A percentile compares a stretch with the other conserved stretches of the same genome.
Evolutionary conservation across 371 early-diverging fungal genomes (phyloP).

Genomic region (Rhizopus delemar): DNA sequence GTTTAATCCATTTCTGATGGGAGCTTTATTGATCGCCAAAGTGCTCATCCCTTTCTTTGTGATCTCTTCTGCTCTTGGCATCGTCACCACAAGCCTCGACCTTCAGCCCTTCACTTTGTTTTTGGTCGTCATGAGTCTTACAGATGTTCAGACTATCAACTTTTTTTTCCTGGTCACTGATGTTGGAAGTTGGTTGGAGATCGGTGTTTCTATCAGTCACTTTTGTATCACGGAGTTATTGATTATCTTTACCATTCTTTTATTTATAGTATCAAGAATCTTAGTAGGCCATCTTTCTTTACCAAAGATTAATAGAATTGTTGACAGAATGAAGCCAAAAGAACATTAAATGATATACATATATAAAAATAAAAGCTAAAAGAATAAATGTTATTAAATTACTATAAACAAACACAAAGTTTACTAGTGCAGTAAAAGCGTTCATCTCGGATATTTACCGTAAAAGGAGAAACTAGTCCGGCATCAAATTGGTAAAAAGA

Average conservation of each 20-base stretch:
- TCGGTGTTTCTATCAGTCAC: slow-evolving; percentile 93
- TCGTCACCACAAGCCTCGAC: slow-evolving; percentile 70
- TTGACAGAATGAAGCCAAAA: slow-evolving; percentile 22
- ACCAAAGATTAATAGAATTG: slow-evolving; percentile 19
- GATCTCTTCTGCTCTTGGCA: slow-evolving; percentile 77
- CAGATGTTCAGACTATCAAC: slow-evolving; percentile 92
- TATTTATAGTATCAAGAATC: slow-evolving; percentile 65
- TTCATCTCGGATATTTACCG: neutral
- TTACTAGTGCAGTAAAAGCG: neutral
- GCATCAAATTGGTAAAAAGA: too few species aligned
- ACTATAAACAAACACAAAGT: neutral
- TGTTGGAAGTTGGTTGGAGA: slow-evolving; percentile 94
- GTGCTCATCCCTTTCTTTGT: slow-evolving; percentile 92
- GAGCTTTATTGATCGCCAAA: slow-evolving; percentile 80
- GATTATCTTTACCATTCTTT: slow-evolving; percentile 75
- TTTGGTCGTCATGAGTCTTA: slow-evolving; percentile 79
- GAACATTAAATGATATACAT: neutral
- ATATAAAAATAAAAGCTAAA: neutral
- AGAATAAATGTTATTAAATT: neutral
- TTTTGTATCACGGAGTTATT: slow-evolving; percentile 85
- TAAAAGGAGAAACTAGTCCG: too few species aligned
- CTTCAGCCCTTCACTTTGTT: slow-evolving; percentile 85
- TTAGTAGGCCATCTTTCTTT: slow-evolving; percentile 57
- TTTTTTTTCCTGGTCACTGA: slow-evolving; percentile 94
- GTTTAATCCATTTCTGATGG: slow-evolving; percentile 92